These are phyloP conservation scores for Cercospora sp. DNA, from an alignment of 2,329 filamentous ascomycete species.

Conservation along the genomic window DNA sequence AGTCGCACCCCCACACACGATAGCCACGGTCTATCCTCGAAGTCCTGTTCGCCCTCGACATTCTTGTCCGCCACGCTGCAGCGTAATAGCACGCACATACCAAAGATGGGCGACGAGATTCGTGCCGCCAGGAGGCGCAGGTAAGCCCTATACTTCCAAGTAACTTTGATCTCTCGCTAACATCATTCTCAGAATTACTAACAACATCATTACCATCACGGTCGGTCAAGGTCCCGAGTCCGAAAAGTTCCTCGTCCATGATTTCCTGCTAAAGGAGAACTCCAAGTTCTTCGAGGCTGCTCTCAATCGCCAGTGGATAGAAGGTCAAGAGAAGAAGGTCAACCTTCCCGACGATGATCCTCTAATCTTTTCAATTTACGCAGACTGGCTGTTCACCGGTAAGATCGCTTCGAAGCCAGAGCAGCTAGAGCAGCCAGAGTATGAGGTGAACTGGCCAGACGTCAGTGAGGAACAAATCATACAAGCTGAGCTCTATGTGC, in stretches of 20 bases:
- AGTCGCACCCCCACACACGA: too few relatives aligned
- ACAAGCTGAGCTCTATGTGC: too few relatives aligned
- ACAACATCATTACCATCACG: constrained; percentile 2
- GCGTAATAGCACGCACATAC: too few relatives aligned
- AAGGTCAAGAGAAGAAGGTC: constrained; percentile 7
- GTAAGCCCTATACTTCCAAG: background rate
- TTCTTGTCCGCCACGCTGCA: too few relatives aligned
- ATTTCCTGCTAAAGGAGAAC: background rate
- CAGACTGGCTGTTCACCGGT: constrained; percentile 5
- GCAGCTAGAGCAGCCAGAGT: too few relatives aligned
- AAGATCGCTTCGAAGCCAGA: background rate
- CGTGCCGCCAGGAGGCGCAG: background rate
- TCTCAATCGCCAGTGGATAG: constrained; percentile 6
- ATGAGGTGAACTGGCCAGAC: too few relatives aligned
- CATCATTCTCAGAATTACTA: background rate
- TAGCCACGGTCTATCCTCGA: background rate
- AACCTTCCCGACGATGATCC: constrained; percentile 6
- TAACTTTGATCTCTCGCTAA: too few relatives aligned
- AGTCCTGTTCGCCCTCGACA: too few relatives aligned
- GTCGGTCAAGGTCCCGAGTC: background rate
- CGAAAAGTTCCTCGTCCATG: constrained; percentile 1
- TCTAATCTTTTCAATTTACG: background rate
- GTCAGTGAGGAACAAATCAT: too few relatives aligned
- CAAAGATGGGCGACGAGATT: too few relatives aligned
- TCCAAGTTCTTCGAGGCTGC: constrained; percentile 8